Base-by-base conservation (phyloP, 2,329 filamentous ascomycete species). In the Nannizziopsis arthrosporioides region DNA sequence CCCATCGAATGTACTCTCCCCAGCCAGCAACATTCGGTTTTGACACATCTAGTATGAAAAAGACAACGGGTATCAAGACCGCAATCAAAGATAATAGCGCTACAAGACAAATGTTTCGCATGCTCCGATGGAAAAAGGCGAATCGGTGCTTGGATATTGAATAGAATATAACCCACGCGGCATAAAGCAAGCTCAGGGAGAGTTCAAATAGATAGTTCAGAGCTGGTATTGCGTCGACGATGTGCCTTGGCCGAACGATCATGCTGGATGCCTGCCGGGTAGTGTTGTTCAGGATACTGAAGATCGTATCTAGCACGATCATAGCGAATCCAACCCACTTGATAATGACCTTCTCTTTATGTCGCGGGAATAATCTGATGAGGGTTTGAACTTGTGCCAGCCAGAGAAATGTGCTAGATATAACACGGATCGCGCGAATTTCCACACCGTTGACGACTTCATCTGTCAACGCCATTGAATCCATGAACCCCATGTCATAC, bases 251-350 rank as follows among this genome's bases (percentile, higher is more conserved):
- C 51, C 80, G 76, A 5, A 48, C 22, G 6, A 47, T 14, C 42
- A 64, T 64, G 7, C 58, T 60, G 12, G 59, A 60, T 5, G 56
- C 58, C 44, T 76, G 70, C 27, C 76, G 75, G 44, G 78, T 64
- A 60, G 96, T 96, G 59, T 85, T 92, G 71, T 95, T 93, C 50
- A 96, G 76, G 42, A 84, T 87, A 60, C 84, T 89, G 65, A 98
- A 98, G 9, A 89, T 80, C 38, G 90, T 82, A 62, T 96, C 90
- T 51, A 95, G 75, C 0, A 87, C 78, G 59, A 98, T 95, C 49
- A 98, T 77, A 2, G 84, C 88, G 62, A 96, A 95, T 1, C 90
- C 92, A 12, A 90, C 87, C 90, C 90, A 98, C 69, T 96, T 96
- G 69, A 98, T 98, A 56, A 96, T 85, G 45, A 96, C 82, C 68